These are phyloP conservation scores for Schizonepeta tenuifolia DNA, from an alignment of 257 asterid species.

Conservation along the genomic window DNA sequence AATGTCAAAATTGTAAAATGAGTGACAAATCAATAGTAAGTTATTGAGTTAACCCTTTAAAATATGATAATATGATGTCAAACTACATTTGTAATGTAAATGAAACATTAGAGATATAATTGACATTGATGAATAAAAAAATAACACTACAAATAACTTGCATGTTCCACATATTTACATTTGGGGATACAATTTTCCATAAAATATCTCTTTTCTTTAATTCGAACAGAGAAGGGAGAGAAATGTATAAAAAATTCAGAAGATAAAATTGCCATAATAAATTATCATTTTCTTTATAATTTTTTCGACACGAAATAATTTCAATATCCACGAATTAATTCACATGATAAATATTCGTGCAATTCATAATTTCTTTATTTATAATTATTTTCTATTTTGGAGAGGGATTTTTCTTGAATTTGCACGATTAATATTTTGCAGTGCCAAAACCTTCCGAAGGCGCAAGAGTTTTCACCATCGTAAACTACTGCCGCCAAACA, in stretches of 20 bases:
- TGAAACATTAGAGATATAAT: background rate
- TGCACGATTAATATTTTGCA: conserved; percentile 27
- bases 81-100: too few species aligned
- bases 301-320: too few species aligned
- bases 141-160: background rate
- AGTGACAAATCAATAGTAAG: too few species aligned
- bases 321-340: too few species aligned
- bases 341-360: background rate
- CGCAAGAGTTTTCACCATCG: conserved; percentile 76
- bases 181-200: background rate
- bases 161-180: background rate
- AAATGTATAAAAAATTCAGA: background rate
- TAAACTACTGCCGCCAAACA: conserved; percentile 77
- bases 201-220: too few species aligned
- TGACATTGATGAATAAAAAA: background rate
- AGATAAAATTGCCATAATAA: background rate
- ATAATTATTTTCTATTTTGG: background rate
- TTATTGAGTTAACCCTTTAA: background rate
- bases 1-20: too few species aligned
- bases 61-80: background rate
- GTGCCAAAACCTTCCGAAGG: conserved; percentile 49
- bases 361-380: too few species aligned
- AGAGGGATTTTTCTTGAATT: conserved; percentile 11
- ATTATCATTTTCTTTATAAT: too few species aligned
- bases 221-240: too few species aligned